Conservation (phyloP, 495 filamentous ascomycete genomes). For the Penicillium fimorum region DNA sequence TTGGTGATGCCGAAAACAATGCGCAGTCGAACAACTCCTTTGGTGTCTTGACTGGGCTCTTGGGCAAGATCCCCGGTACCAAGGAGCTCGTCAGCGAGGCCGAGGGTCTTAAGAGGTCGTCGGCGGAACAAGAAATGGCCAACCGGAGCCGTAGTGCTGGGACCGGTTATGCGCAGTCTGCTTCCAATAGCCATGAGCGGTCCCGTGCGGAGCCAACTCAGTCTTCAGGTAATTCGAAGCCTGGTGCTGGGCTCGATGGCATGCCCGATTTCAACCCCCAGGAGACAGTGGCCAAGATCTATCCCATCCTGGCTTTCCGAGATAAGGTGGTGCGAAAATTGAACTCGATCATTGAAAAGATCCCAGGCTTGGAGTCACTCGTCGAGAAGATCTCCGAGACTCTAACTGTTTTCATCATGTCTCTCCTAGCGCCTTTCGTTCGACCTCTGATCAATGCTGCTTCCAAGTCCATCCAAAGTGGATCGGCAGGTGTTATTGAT, state of each 20-base stretch:
- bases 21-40: constrained; percentile 44
- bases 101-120: constrained; percentile 66
- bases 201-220: constrained; percentile 19
- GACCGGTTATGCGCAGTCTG: constrained; percentile 30
- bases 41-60: constrained; percentile 63
- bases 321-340: constrained; percentile 88
- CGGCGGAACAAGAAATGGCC: constrained; percentile 69
- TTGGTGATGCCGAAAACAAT: constrained; percentile 58
- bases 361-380: constrained; percentile 81
- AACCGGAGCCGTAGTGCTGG: constrained; percentile 44
- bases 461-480: constrained; percentile 75
- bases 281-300: constrained; percentile 79
- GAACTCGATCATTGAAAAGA: constrained; percentile 80
- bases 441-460: constrained; percentile 87
- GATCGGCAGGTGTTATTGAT: constrained; percentile 75
- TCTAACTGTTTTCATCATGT: constrained; percentile 84
- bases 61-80: constrained; percentile 77
- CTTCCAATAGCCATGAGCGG: constrained; percentile 14
- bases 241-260: constrained; percentile 59
- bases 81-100: constrained; percentile 77
- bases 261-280: constrained; percentile 80
- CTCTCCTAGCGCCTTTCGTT: constrained; percentile 84
- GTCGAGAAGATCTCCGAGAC: constrained; percentile 91
- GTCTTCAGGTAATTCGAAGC: constrained; percentile 27
- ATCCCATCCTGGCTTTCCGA: constrained; percentile 90